Conservation (phyloP, 495 filamentous ascomycete genomes). For the Talaromyces trachyspermus region DNA sequence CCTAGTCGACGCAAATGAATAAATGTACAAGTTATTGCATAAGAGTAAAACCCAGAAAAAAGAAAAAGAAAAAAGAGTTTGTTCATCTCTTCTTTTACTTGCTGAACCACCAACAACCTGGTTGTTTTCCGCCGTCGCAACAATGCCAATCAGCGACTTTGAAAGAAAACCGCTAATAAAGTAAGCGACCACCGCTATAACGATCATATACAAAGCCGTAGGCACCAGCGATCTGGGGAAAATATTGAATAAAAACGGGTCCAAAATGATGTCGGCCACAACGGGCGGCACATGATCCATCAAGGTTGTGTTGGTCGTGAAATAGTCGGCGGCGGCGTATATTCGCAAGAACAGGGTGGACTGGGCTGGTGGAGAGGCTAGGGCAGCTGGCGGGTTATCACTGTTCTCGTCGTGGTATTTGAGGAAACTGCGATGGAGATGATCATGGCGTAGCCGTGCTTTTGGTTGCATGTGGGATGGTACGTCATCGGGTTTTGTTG, state of each 20-base stretch:
- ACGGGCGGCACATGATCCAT: constrained; percentile 74
- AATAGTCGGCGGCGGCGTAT: constrained; percentile 75
- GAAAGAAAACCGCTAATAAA: constrained; percentile 31
- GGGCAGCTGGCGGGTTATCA: too few species aligned
- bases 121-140: neutral
- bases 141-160: neutral
- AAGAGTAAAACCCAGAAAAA: too few species aligned
- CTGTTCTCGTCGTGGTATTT: too few species aligned
- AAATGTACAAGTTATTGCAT: too few species aligned
- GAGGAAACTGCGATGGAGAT: too few species aligned
- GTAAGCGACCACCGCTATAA: constrained; percentile 47
- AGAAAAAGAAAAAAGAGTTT: too few species aligned
- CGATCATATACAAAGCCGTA: constrained; percentile 52
- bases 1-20: too few species aligned
- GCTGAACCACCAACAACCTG: neutral
- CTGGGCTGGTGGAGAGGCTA: constrained; percentile 19
- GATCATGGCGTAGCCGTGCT: too few species aligned
- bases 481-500: too few species aligned
- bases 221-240: constrained; percentile 63
- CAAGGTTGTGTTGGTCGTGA: constrained; percentile 59
- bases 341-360: constrained; percentile 75
- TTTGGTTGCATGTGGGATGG: too few species aligned
- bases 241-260: constrained; percentile 70
- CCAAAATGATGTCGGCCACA: constrained; percentile 76
- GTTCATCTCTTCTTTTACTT: too few species aligned